Evolutionary conservation across 2,329 filamentous ascomycete species (phyloP).

Genomic region (Gremmenia infestans): DNA sequence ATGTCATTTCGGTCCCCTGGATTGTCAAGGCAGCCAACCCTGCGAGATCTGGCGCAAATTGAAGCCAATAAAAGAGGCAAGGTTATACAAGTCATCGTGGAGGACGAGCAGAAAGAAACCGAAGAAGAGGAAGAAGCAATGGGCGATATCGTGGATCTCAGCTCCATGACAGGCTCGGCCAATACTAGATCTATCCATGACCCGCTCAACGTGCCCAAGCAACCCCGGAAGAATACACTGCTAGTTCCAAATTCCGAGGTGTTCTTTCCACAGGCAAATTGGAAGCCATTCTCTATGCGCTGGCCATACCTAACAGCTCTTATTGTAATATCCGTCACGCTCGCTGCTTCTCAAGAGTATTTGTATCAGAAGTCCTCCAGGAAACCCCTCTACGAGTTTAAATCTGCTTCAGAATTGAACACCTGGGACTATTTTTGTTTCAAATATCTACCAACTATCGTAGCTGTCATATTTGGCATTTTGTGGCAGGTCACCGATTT

Average conservation of each 20-base stretch:
- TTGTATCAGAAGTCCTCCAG: slow-evolving; percentile 46
- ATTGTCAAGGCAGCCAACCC: slow-evolving; percentile 34
- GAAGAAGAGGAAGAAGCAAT: slow-evolving; percentile 7
- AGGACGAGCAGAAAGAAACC: slow-evolving; percentile 27
- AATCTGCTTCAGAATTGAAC: slow-evolving; percentile 44
- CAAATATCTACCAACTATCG: slow-evolving; percentile 58
- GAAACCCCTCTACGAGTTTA: slow-evolving; percentile 41
- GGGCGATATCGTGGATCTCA: slow-evolving; percentile 26
- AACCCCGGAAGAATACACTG: slow-evolving; percentile 17
- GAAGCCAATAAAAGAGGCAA: slow-evolving; percentile 57
- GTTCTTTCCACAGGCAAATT: slow-evolving; percentile 60
- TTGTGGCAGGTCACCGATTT: slow-evolving; percentile 63
- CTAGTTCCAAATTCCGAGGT: slow-evolving; percentile 40
- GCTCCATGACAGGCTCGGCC: slow-evolving; percentile 21
- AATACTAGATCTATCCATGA: slow-evolving; percentile 13
- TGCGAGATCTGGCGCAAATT: slow-evolving; percentile 48
- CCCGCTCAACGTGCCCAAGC: slow-evolving; percentile 17
- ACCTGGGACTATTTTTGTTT: slow-evolving; percentile 53
- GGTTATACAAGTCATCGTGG: slow-evolving; percentile 54
- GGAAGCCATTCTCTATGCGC: slow-evolving; percentile 62
- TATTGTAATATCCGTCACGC: slow-evolving; percentile 46
- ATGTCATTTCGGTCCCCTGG: slow-evolving; percentile 20
- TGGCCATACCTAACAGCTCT: slow-evolving; percentile 54
- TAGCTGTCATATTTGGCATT: slow-evolving; percentile 58
- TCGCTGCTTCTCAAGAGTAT: slow-evolving; percentile 50